phyloP scores from a whole-genome alignment of 345 rosid species.

The Hevea brasiliensis region DNA sequence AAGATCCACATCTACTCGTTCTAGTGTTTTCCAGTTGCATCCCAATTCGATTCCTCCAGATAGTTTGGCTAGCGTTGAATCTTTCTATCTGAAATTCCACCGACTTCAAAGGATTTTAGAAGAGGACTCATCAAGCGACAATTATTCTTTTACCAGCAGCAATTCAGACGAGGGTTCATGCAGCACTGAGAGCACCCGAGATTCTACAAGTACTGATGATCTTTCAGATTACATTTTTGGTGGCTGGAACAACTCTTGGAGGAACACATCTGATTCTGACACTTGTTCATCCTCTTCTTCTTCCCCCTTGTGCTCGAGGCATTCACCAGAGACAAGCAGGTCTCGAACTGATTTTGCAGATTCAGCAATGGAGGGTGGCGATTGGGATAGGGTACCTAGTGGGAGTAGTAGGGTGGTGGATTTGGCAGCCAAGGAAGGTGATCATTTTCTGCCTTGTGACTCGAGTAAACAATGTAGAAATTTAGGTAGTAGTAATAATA shows the following conservation, averaged over 20 bases:
- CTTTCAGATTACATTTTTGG: slow-evolving; percentile 67
- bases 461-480: slow-evolving; percentile 39
- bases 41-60: slow-evolving; percentile 40
- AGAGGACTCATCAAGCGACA: slow-evolving; percentile 88
- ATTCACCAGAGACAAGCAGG: slow-evolving; percentile 36
- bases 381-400: slow-evolving; percentile 13
- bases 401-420: slow-evolving; percentile 22
- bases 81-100: slow-evolving; percentile 61
- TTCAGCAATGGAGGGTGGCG: not conserved
- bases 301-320: slow-evolving; percentile 50
- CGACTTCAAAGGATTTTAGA: slow-evolving; percentile 60
- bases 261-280: slow-evolving; percentile 56
- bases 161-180: slow-evolving; percentile 86
- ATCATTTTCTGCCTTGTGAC: slow-evolving; percentile 43
- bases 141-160: slow-evolving; percentile 75
- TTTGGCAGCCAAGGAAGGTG: slow-evolving; percentile 36
- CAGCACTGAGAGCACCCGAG: slow-evolving; percentile 78
- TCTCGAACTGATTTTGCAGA: slow-evolving; percentile 22
- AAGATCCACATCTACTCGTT: slow-evolving; percentile 30
- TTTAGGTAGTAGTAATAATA: slow-evolving; percentile 21
- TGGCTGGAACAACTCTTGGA: slow-evolving; percentile 52
- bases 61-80: slow-evolving; percentile 46
- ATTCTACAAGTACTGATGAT: slow-evolving; percentile 69
- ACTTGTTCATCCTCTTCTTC: slow-evolving; percentile 56
- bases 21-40: slow-evolving; percentile 25